Conservation (phyloP, 768 basidiomycete species). For the Tricholoma saponaceum region DNA sequence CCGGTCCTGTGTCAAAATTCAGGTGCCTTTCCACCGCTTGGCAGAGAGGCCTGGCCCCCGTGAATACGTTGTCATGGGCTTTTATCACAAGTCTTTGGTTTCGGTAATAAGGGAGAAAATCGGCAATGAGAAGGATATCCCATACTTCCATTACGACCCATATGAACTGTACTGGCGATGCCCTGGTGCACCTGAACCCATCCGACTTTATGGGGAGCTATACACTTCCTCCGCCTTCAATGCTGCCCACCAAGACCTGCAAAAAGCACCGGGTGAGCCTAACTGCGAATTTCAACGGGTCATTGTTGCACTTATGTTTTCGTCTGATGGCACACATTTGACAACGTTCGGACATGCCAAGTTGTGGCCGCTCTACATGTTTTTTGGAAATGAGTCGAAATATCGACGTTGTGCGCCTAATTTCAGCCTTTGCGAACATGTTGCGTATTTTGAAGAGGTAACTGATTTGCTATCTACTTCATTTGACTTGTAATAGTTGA, state of each 20-base stretch:
- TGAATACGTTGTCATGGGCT: too few species aligned
- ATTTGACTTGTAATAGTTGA: background rate
- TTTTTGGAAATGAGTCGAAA: conserved; percentile 31
- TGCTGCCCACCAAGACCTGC: conserved; percentile 7
- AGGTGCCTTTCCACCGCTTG: too few species aligned
- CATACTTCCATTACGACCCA: conserved; percentile 16
- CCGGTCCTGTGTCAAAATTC: too few species aligned
- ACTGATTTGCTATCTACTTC: background rate
- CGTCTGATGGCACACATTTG: conserved; percentile 26
- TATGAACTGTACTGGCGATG: conserved; percentile 15
- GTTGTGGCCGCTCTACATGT: conserved; percentile 32
- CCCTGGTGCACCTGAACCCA: background rate
- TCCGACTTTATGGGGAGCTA: conserved; percentile 13
- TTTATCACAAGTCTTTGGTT: too few species aligned
- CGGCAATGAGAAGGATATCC: background rate
- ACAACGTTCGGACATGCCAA: conserved; percentile 22
- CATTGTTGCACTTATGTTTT: conserved; percentile 20
- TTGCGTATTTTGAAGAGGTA: conserved; percentile 25
- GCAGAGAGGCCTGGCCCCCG: too few species aligned
- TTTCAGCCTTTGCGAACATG: conserved; percentile 16
- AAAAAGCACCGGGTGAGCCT: background rate
- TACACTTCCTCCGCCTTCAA: conserved; percentile 14
- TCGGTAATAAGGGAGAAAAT: conserved; percentile 15
- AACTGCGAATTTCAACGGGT: conserved; percentile 10
- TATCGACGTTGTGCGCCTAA: conserved; percentile 21